A percentile compares a stretch with the other conserved stretches of the same genome.
These are phyloP conservation scores for Phlebiopsis gigantea DNA, from an alignment of 768 basidiomycete species.

Conservation along the genomic window DNA sequence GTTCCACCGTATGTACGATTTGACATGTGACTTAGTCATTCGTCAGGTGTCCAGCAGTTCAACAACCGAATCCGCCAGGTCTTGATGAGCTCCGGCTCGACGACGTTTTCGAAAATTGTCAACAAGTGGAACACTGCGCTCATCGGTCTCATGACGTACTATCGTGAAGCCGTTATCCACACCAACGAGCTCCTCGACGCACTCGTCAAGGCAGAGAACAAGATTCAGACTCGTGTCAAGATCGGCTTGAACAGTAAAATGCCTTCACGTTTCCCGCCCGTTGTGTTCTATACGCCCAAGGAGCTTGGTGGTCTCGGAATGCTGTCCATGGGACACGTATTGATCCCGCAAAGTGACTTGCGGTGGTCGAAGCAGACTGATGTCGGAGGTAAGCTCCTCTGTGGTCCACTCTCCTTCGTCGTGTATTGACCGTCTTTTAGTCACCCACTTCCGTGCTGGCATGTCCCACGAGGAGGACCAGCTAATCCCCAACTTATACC, in stretches of 20 bases:
- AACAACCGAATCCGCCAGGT: slow-evolving; percentile 97
- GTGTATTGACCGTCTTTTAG: slow-evolving; percentile 22
- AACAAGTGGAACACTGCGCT: slow-evolving; percentile 97
- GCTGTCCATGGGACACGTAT: slow-evolving; percentile 98
- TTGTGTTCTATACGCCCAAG: slow-evolving; percentile 96
- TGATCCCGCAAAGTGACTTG: slow-evolving; percentile 96
- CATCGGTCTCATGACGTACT: slow-evolving; percentile 96
- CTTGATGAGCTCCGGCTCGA: slow-evolving; percentile 97
- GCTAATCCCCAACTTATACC: slow-evolving; percentile 94
- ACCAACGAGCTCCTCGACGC: slow-evolving; percentile 95
- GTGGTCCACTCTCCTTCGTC: slow-evolving; percentile 29
- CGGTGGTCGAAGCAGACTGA: slow-evolving; percentile 99
- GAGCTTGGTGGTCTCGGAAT: slow-evolving; percentile 98
- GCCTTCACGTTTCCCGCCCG: slow-evolving; percentile 98
- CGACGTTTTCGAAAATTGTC: slow-evolving; percentile 98
- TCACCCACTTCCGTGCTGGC: slow-evolving; percentile 98
- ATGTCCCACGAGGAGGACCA: slow-evolving; percentile 96
- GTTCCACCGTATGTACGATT: slow-evolving; percentile 27
- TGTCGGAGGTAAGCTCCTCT: slow-evolving; percentile 51
- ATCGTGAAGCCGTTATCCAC: slow-evolving; percentile 95
- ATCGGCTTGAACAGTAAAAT: slow-evolving; percentile 99
- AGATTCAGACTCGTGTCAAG: slow-evolving; percentile 99
- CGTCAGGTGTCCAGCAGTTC: slow-evolving; percentile 77
- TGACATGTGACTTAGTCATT: slow-evolving; percentile 28
- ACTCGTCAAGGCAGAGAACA: slow-evolving; percentile 98